These are phyloP conservation scores for Luvunga scandens DNA, from an alignment of 345 rosid species.

Conservation along the genomic window DNA sequence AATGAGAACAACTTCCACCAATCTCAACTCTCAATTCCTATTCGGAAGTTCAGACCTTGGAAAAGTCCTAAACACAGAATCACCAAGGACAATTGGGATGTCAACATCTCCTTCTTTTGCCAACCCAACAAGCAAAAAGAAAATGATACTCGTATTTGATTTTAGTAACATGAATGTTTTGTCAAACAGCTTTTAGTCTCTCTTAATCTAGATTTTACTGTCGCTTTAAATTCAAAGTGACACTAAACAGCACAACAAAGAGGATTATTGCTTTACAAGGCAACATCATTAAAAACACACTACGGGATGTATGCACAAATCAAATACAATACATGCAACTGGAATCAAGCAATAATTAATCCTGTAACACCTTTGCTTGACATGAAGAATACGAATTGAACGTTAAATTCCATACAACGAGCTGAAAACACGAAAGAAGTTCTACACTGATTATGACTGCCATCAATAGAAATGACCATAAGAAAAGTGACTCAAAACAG, in stretches of 20 bases:
- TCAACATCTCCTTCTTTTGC: conserved; percentile 7
- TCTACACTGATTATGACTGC: not conserved
- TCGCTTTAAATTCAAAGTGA: not conserved
- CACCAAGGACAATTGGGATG: not conserved
- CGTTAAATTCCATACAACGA: not conserved
- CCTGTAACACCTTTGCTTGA: not conserved
- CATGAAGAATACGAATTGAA: not conserved
- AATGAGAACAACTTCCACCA: not conserved
- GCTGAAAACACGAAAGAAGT: not conserved
- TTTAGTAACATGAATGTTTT: not conserved
- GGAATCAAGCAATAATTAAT: not conserved
- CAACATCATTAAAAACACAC: not conserved
- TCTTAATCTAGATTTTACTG: not conserved
- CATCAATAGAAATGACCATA: not conserved
- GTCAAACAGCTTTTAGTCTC: not conserved
- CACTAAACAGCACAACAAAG: not conserved
- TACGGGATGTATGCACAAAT: conserved; percentile 1
- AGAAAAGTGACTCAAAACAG: not conserved
- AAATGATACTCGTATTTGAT: not conserved
- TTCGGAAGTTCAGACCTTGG: not conserved
- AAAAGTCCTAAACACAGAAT: not conserved
- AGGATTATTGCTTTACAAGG: not conserved
- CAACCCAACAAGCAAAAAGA: not conserved
- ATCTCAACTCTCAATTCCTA: not conserved
- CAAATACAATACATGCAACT: not conserved